Evolutionary conservation across 2,329 filamentous ascomycete species (phyloP), one percentile per base, ranked within the genome.

Genomic region (Trichoderma breve): DNA sequence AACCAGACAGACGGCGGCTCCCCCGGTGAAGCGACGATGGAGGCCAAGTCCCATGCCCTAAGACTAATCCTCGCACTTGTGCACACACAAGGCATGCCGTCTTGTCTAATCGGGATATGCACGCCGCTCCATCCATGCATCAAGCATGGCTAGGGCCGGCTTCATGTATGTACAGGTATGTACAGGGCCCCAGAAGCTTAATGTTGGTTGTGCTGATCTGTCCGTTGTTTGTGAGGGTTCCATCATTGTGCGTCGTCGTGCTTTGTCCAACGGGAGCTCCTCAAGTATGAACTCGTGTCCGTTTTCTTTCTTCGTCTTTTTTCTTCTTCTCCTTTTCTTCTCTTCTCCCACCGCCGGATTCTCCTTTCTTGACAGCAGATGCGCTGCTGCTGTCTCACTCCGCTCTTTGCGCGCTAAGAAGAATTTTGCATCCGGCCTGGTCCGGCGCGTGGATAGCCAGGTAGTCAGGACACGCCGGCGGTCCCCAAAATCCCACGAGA

Each of bases 111-210:
- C n/a, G 36, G 66, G 66, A 51, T 15, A 69, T 61, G 66, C 66
- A 47, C 55, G 53, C 66, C 66, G 55, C 36, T 61, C 55, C 66
- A 69, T 47, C 66, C 67, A 62, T 62, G 67, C 67, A 51, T n/a
- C 36, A 26, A 47, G 55, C 57, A 60, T 60, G 18, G 30, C 66
- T 51, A 69, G 67, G 66, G 63, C n/a, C 39, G 30, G 53, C 36
- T 69, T 70, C 57, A 51, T 62, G 65, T 62, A 30, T 32, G 57
- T 60, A 58, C 26, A n/a, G 18, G 57, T 21, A 61, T 58, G 57
- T 28, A 32, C 51, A 43, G 28, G 26, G 68, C 30, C 60, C 68
- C 60, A 62, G 58, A 71, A 71, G 68, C 68, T 71, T 71, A 71
- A 63, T 64, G 68, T 43, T 64, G 68, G 21, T 26, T 39, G 57